Base-by-base conservation (phyloP, 495 filamentous ascomycete species). In the Daldinia childiae region DNA sequence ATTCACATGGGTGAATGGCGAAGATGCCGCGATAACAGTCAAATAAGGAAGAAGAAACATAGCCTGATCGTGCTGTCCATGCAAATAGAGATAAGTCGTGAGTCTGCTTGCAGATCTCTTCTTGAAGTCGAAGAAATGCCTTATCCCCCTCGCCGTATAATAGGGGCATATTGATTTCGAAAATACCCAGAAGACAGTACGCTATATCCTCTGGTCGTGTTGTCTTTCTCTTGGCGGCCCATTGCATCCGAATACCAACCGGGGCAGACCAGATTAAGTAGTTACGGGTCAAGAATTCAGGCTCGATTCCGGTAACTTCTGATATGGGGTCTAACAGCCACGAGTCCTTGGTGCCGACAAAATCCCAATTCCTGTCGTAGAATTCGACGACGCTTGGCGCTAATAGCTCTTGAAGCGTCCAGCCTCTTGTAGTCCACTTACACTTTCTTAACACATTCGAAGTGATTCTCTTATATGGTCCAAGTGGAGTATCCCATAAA, bases 371-470 rank as follows among this genome's bases (percentile, higher is more conserved):
- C 4, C 17, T 9, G 66, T 79, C 71, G 24, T 74, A 79, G 54
- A 81, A 84, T 21, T 71, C 39, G 27, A 81, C 62, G 4, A 45
- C 17, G 12, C 17, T n/a, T 0, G 79, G 79, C 0, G 83, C 81
- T 8, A 83, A 67, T 0, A 83, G 68, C 55, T 84, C 81, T 48
- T 84, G 81, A 11, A 82, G 58, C 0, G 80, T 80, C 77, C 77
- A 81, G n/a, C 81, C 78, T 26, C 78, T 78, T 19, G 17, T 29
- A 11, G 78, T 81, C 78, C 80, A 80, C n/a, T 69, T 68, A 62
- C 78, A 58, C 6, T 8, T 17, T 29, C 38, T 26, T 3, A 45
- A 30, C 15, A 39, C 19, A 11, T 43, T 12, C 9, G 19, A 36
- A 15, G 14, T 59, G 27, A 54, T 29, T 14, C 26, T 54, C 12